Conservation (phyloP, 345 rosid genomes). For the Arabidopsis suecica region DNA sequence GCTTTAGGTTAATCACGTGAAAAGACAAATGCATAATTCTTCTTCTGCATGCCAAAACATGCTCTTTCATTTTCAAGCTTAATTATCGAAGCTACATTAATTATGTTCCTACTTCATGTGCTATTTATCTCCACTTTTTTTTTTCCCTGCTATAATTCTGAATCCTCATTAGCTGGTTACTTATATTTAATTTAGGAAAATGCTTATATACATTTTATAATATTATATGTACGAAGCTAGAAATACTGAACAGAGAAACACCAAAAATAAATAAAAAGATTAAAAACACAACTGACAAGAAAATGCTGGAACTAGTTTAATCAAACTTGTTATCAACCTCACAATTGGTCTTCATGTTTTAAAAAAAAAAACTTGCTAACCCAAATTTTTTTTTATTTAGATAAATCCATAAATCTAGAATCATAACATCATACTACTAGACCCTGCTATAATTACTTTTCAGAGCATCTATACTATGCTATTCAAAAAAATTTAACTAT, state of each 20-base stretch:
- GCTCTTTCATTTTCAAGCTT: slow-evolving; percentile 29
- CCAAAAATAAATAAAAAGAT: neutral
- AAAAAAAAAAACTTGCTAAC: neutral
- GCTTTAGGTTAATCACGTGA: slow-evolving; percentile 44
- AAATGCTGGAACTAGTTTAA: slow-evolving; percentile 18
- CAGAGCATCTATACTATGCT: neutral
- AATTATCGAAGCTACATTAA: slow-evolving; percentile 40
- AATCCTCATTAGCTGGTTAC: slow-evolving; percentile 15
- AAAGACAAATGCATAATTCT: slow-evolving; percentile 43
- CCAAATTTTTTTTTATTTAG: neutral
- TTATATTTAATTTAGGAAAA: neutral
- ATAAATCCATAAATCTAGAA: neutral
- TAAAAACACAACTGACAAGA: neutral
- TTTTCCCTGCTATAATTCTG: slow-evolving; percentile 1
- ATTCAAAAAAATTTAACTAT: neutral
- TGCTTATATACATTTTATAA: neutral
- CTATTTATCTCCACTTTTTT: slow-evolving; percentile 13
- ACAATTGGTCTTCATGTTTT: neutral
- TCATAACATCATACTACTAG: neutral
- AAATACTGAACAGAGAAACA: neutral
- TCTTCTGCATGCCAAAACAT: slow-evolving; percentile 37
- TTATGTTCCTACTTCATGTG: slow-evolving; percentile 44
- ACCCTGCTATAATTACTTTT: neutral
- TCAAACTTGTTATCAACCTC: slow-evolving; percentile 3
- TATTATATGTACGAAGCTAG: neutral